Base-by-base conservation (phyloP, 2,329 filamentous ascomycete species). In the Aaosphaeria arxii region DNA sequence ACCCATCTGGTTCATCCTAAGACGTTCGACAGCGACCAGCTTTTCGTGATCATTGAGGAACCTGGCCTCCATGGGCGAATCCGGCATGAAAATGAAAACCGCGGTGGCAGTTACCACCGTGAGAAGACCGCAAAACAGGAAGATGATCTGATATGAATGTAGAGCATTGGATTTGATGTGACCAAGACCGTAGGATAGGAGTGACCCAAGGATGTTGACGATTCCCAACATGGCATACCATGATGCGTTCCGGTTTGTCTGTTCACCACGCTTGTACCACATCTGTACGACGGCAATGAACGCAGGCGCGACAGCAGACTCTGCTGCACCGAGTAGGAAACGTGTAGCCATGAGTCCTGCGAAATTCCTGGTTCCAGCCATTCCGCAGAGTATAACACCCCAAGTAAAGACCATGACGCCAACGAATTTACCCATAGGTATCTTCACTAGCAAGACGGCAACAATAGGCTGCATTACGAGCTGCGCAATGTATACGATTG, bases 241-340 rank as follows among this genome's bases (percentile, higher is more conserved):
- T 2, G 75, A 74, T 6, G 78, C 77, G 9, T 80, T 78, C 3
- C 82, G 69, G 43, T 79, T 62, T 0, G 81, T 82, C 61, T 85
- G 81, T 55, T 85, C 82, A 48, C 75, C 72, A 44, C 81, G 74
- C 39, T 79, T 74, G 72, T 79, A 85, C 82, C 82, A 85, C 78
- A 83, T 83, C 29, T 66, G 77, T 70, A 80, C 80, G 44, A 85
- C 80, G 2, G 76, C 61, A 13, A 70, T 67, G 44, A 72, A 69
- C 6, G 62, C 63, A 6, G 64, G 64, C 17, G 64, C 63, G 32
- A 75, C 70, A 42, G 80, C 80, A 0, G 85, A 80, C 65, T 89
- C 86, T 57, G 88, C 88, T 44, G 86, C 78, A 44, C 86, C 86
- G 4, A 89, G 76, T 6, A 89, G 68, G 1, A 82, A 86, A 5